Base-by-base conservation (phyloP, 257 asterid genomes). In the Ajuga chamaepitys region DNA sequence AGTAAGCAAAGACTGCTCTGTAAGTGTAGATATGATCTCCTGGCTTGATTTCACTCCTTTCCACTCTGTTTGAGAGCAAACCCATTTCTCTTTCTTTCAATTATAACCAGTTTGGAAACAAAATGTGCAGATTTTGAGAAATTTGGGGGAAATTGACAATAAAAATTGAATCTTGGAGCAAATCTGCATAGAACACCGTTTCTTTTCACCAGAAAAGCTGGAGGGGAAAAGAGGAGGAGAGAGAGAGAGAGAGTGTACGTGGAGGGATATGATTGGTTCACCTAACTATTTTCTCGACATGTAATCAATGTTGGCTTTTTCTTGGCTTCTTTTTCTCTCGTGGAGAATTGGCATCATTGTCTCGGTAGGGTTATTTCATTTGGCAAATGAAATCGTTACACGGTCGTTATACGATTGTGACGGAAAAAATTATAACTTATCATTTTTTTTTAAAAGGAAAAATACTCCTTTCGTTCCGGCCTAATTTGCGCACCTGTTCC, bases 11-110 rank as follows among this genome's bases (percentile, higher is more conserved):
- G 60, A 86, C 79, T 7, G 93, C 98, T 78, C 96, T 78, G 75
- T 91, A 91, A 72, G 94, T 88, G 66, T 88, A 91, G 82, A 91
- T 83, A 64, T 86, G 97, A 74, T 85, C 98, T 42, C 95, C 96
- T 25, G 95, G 72, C 62, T 77, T 87, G 73, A 90, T 82, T 74
- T 82, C 83, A 69, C 71, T 77, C 64, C 82, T 75, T 67, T 81
- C 88, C 73, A 84, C 96, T 76, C 93, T 83, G 81, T 89, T 89
- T 58, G 91, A 70, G 50, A 89, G 78, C 76, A 88, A 79, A 55
- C 97, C 96, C 97, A 90, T 90, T 24, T 71, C 70, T 50, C 5
- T 60, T 9, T 66, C 65, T 20, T 7, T 18, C 34, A 24, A 52
- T 40, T 51, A 24, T 21, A 4, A n/a, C 34, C 22, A 25, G 44